Evolutionary conservation across 1,284 basidiomycete genomes (phyloP), one percentile per base, ranked within the genome.

Genomic region (Rhodotorula sp.): DNA sequence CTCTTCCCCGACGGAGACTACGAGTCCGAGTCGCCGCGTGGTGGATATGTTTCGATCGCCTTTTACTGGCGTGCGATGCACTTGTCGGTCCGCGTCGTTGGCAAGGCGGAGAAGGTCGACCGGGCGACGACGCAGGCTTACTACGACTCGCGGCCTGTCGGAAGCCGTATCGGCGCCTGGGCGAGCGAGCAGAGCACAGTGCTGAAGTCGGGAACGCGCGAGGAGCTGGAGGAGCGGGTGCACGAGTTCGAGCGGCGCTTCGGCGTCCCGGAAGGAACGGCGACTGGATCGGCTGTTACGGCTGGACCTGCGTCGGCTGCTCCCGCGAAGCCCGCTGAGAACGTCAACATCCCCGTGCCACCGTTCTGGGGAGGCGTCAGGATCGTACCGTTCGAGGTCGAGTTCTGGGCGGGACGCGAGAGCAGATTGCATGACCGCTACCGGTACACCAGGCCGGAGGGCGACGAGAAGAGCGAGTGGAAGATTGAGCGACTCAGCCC

Each of bases 281-380:
- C 70, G 30, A 71, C 55, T 22, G 58, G 64, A 52, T 69, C 67
- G 13, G 48, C 60, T 5, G 70, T 70, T 46, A 61, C 64, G 9
- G 70, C 57, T 1, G 73, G 70, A 10, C 70, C 73, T 3, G 39
- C 19, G 0, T 30, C 59, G n/a, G 27, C 20, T 4, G 29, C 62
- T 70, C 73, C 7, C 9, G 30, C 39, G 61, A 62, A 54, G 39
- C 60, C 52, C 1, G 55, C 76, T 22, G 60, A 71, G 7, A 49
- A 24, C 51, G 34, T 44, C 39, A 59, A 87, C 61, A 84, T 97
- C 15, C 90, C 91, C 0, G 83, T 90, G 57, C 96, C 95, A 2
- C 89, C 91, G 11, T 91, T 91, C 80, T 99, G 96, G 96, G 95
- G 95, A 67, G 95, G 95, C 4, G 97, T 91, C 88, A 85, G 94